Conservation (phyloP, 2,329 filamentous ascomycete species). For the Lecanosticta acicola region DNA sequence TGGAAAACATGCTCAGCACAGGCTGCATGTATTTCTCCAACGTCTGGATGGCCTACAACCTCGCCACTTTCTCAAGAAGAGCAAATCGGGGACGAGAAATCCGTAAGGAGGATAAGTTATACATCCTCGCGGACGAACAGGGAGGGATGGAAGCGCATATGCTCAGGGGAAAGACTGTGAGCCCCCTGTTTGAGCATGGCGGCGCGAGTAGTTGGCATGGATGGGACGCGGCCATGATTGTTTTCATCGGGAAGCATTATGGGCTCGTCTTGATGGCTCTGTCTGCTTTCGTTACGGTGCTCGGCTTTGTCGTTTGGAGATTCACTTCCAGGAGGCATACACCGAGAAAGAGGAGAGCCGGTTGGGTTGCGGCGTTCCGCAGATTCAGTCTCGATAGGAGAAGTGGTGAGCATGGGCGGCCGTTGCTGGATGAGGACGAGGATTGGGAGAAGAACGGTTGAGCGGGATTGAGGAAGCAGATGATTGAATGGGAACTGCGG, state of each 20-base stretch:
- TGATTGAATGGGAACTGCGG: no score
- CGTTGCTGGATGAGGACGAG: slow-evolving; percentile 9
- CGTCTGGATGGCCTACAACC: slow-evolving; percentile 24
- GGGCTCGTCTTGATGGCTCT: slow-evolving; percentile 11
- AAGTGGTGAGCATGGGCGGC: background rate
- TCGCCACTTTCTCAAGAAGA: background rate
- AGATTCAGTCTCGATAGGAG: slow-evolving; percentile 11
- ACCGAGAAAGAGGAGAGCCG: slow-evolving; percentile 3
- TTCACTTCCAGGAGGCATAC: slow-evolving; percentile 1
- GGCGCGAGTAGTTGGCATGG: slow-evolving; percentile 29
- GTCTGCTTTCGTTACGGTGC: background rate
- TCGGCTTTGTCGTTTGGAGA: slow-evolving; percentile 7
- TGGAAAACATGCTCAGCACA: slow-evolving; percentile 30
- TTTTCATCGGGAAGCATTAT: slow-evolving; percentile 23
- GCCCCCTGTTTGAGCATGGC: slow-evolving; percentile 26
- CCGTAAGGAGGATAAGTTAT: slow-evolving; percentile 17
- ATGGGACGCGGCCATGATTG: slow-evolving; percentile 24
- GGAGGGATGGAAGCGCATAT: slow-evolving; percentile 24
- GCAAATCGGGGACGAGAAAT: background rate
- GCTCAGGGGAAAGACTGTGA: slow-evolving; percentile 24
- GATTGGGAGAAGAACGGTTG: slow-evolving; percentile 15
- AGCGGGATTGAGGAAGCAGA: no score
- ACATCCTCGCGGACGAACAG: slow-evolving; percentile 23
- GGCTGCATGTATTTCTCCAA: slow-evolving; percentile 30
- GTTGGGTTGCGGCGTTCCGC: slow-evolving; percentile 7